These are phyloP conservation scores for Amoeboradix gromovi DNA, from an alignment of 371 early-diverging fungal species.

Conservation along the genomic window DNA sequence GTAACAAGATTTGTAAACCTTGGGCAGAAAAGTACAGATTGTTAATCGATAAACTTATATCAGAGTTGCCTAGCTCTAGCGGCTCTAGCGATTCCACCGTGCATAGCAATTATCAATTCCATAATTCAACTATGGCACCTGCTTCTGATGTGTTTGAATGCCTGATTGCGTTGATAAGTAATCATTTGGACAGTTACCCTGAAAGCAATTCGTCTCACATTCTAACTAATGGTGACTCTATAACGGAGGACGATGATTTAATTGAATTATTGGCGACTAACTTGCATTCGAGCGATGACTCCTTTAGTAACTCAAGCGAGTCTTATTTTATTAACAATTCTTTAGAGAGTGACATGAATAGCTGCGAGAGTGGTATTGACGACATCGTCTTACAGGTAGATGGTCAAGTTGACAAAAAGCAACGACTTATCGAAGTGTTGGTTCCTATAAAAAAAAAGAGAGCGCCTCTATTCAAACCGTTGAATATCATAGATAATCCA, in stretches of 20 bases:
- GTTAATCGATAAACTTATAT: neutral
- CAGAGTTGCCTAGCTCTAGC: neutral
- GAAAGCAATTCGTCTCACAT: neutral
- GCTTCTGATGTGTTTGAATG: neutral
- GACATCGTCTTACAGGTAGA: neutral
- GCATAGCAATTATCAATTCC: neutral
- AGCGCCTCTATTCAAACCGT: neutral
- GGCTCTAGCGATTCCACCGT: neutral
- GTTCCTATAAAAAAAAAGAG: neutral
- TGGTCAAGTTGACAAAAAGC: neutral
- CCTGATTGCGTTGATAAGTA: neutral
- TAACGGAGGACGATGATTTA: neutral
- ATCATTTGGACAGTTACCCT: neutral
- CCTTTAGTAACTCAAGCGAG: neutral
- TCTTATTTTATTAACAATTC: no score
- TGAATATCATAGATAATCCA: neutral
- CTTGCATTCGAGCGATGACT: neutral
- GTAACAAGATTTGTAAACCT: no score
- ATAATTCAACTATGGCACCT: no score
- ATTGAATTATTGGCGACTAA: neutral
- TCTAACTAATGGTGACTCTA: neutral
- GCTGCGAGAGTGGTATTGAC: neutral
- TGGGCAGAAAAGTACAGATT: neutral
- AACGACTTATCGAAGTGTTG: no score
- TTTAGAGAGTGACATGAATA: no score